Conservation (phyloP, 345 rosid genomes). For the Rhodamnia rubescens region DNA sequence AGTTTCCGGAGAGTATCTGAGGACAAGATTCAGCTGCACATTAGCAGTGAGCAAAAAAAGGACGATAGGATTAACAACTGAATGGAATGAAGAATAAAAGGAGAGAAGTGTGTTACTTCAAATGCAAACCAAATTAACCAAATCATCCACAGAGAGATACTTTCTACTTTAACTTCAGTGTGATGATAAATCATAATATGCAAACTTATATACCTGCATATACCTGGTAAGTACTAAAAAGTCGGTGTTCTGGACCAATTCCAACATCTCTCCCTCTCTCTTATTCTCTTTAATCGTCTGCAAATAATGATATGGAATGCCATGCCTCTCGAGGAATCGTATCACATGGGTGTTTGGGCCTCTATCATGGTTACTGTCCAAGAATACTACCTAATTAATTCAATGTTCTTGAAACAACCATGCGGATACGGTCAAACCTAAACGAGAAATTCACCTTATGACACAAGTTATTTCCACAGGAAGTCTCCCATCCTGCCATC, state of each 20-base stretch:
- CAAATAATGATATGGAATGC: slow-evolving; percentile 79
- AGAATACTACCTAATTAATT: neutral
- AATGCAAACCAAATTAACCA: neutral
- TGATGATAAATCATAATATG: neutral
- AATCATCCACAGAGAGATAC: neutral
- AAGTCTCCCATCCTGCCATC: slow-evolving; percentile 87
- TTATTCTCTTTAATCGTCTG: slow-evolving; percentile 38
- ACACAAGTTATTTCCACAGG: slow-evolving; percentile 86
- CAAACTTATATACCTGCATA: slow-evolving; percentile 70
- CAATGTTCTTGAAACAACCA: slow-evolving; percentile 1
- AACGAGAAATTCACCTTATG: slow-evolving; percentile 47
- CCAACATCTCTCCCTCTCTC: slow-evolving; percentile 71
- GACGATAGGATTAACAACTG: neutral
- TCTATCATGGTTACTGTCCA: slow-evolving; percentile 79
- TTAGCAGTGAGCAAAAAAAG: neutral
- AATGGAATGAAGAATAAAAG: neutral
- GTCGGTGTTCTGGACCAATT: slow-evolving; percentile 72
- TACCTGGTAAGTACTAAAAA: slow-evolving; percentile 92
- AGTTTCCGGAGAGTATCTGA: slow-evolving; percentile 69
- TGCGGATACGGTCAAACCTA: neutral
- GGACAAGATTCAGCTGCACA: neutral
- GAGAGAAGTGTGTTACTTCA: neutral
- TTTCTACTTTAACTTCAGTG: neutral
- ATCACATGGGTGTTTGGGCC: slow-evolving; percentile 73
- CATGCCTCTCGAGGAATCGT: slow-evolving; percentile 75